These are phyloP conservation scores for Pterocarpus macrocarpus DNA, from an alignment of 306 rosid genomes.

Conservation along the genomic window DNA sequence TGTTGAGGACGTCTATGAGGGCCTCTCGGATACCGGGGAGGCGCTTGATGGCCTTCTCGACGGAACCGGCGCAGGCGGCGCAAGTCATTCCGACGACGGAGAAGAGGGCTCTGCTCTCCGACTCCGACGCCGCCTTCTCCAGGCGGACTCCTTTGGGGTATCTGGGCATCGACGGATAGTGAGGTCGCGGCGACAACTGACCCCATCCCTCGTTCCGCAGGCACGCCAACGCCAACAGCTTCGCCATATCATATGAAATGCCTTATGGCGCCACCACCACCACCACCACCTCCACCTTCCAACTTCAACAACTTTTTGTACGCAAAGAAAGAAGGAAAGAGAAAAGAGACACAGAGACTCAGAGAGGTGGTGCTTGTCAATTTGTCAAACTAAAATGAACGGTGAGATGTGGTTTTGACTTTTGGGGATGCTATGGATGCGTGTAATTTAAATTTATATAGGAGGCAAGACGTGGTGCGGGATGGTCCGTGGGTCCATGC, in stretches of 20 bases:
- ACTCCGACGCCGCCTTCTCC: background rate
- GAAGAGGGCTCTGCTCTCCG: conserved; percentile 53
- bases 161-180: conserved; percentile 74
- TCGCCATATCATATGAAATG: conserved; percentile 43
- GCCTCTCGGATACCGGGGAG: conserved; percentile 75
- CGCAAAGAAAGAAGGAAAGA: no score
- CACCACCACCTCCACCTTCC: no score
- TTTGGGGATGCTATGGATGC: background rate
- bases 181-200: conserved; percentile 53
- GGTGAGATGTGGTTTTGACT: background rate
- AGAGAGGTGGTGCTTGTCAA: no score
- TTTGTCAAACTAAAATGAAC: no score
- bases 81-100: conserved; percentile 73
- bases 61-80: conserved; percentile 76
- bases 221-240: conserved; percentile 56
- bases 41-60: conserved; percentile 74
- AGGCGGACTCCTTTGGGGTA: conserved; percentile 58
- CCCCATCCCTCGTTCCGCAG: conserved; percentile 39
- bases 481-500: no score
- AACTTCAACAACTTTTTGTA: background rate
- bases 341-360: no score
- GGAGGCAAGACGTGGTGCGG: no score
- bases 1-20: conserved; percentile 67
- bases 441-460: background rate
- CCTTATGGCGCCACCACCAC: background rate